Conservation (phyloP, 495 filamentous ascomycete species). For the Friedmanniomyces simplex region DNA sequence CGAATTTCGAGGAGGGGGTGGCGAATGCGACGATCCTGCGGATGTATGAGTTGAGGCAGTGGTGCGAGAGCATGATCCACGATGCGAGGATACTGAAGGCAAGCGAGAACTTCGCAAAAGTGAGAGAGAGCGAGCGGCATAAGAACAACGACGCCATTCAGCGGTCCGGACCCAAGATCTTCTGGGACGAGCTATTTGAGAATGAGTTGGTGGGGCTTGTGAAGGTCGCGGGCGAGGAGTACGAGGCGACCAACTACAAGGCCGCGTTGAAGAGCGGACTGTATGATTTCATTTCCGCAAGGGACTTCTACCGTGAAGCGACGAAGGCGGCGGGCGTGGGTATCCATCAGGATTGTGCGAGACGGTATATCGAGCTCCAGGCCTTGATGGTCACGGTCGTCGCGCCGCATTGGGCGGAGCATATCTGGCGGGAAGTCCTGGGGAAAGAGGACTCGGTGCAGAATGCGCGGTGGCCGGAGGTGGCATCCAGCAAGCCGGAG, state of each 20-base stretch:
- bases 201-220: conserved; percentile 89
- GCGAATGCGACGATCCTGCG: conserved; percentile 84
- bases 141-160: conserved; percentile 33
- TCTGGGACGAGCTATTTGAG: conserved; percentile 82
- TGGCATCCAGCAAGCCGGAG: conserved; percentile 47
- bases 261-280: conserved; percentile 79
- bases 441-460: conserved; percentile 64
- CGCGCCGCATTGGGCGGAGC: conserved; percentile 89
- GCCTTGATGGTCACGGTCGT: conserved; percentile 67
- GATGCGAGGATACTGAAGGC: conserved; percentile 26
- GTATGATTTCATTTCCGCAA: conserved; percentile 78
- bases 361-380: conserved; percentile 76
- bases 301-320: conserved; percentile 84
- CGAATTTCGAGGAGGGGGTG: conserved; percentile 93
- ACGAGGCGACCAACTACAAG: conserved; percentile 75
- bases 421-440: conserved; percentile 85
- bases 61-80: conserved; percentile 75
- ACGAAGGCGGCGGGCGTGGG: conserved; percentile 59
- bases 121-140: conserved; percentile 49
- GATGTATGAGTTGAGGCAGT: conserved; percentile 76
- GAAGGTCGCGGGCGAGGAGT: conserved; percentile 61
- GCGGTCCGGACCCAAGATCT: conserved; percentile 58
- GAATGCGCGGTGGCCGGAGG: conserved; percentile 62
- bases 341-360: conserved; percentile 69
- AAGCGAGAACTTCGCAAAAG: conserved; percentile 24